Base-by-base conservation (phyloP, 345 rosid species). In the Linum tenue region DNA sequence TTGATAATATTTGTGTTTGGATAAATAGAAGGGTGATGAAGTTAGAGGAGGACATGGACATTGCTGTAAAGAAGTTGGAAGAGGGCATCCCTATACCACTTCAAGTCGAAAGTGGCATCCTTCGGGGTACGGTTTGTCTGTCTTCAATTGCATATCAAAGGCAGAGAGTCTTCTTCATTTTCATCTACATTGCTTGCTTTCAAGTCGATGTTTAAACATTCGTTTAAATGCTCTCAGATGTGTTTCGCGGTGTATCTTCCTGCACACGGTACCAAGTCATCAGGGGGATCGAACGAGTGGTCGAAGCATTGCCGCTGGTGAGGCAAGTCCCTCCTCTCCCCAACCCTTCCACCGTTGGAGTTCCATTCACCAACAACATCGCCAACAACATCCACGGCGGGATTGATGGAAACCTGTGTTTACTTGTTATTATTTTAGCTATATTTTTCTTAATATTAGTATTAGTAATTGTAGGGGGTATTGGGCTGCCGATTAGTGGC, bases 11-110 rank as follows among this genome's bases (percentile, higher is more conserved):
- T 50, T 50, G 35, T 35, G 36, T 55, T 31, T 55, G 39, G 42
- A n/a, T 53, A 7, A 12, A 39, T 53, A 92, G 98, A 94, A 86
- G 75, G n/a, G n/a, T n/a, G n/a, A n/a, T n/a, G n/a, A n/a, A n/a
- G n/a, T n/a, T n/a, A n/a, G n/a, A n/a, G n/a, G n/a, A n/a, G n/a
- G n/a, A n/a, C n/a, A n/a, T n/a, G n/a, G n/a, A n/a, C n/a, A n/a
- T n/a, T n/a, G n/a, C n/a, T 76, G 72, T 87, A 66, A 90, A 75
- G 79, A 88, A 83, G 78, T 85, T 96, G 40, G 96, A 92, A 59
- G 84, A 90, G 62, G 96, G 88, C 73, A 69, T 92, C 65, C 96
- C 98, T 4, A 80, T 92, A 62, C 97, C 97, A 56, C 98, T 94
- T 62, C 94, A 88, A 22, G 9, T 92, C 63, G 66, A 86, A 77